Percentiles rank a stretch among this genome's conserved stretches.
These are phyloP conservation scores for Rhizopogon vulgaris DNA, from an alignment of 768 basidiomycete genomes.

Conservation along the genomic window DNA sequence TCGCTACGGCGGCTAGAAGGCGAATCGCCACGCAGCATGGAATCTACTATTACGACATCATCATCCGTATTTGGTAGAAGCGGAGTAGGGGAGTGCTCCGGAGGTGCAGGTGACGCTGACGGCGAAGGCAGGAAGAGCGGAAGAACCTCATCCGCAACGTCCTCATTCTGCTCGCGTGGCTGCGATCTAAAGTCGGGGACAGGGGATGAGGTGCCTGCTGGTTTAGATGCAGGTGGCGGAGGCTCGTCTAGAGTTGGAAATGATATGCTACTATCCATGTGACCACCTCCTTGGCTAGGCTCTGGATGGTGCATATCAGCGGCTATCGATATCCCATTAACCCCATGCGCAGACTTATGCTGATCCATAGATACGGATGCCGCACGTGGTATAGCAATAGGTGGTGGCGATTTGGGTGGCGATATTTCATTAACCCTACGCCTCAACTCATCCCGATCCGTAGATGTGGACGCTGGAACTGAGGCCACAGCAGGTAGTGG, in stretches of 20 bases:
- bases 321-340: conserved; percentile 17
- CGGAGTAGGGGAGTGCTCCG: not conserved
- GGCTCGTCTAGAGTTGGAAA: conserved; percentile 7
- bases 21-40: not conserved
- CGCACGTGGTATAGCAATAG: not conserved
- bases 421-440: conserved; percentile 16
- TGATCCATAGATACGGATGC: not conserved
- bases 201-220: not conserved
- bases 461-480: not conserved
- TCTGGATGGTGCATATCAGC: conserved; percentile 6
- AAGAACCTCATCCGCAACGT: conserved; percentile 15
- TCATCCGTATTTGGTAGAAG: conserved; percentile 17
- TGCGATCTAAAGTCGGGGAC: conserved; percentile 5
- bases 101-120: conserved; percentile 24
- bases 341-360: conserved; percentile 5
- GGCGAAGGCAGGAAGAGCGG: conserved; percentile 49
- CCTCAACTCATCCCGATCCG: not conserved
- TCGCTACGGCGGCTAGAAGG: conserved; percentile 17
- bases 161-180: conserved; percentile 10
- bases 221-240: conserved; percentile 5
- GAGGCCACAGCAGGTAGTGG: not conserved
- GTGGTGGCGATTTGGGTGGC: not conserved
- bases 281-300: conserved; percentile 11
- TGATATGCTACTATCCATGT: conserved; percentile 14
- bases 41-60: conserved; percentile 9